These are phyloP conservation scores for Tephrocybe sp. DNA, from an alignment of 768 basidiomycete genomes.

Conservation along the genomic window DNA sequence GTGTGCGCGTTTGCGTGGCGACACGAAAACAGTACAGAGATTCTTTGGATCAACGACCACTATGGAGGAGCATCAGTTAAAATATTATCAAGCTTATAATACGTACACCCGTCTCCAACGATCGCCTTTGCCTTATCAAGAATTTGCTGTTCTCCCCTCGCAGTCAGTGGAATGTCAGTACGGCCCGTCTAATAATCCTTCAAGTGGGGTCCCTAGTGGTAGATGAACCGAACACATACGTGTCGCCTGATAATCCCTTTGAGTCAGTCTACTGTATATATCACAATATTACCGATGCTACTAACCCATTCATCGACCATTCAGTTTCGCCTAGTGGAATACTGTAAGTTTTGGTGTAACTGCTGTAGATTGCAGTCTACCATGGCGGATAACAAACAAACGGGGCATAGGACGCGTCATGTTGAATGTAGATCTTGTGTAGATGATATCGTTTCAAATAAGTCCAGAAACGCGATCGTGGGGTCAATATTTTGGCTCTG, in stretches of 20 bases:
- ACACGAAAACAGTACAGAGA: conserved; percentile 74
- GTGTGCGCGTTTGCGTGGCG: conserved; percentile 86
- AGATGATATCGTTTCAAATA: too few relatives aligned
- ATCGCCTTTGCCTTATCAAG: conserved; percentile 60
- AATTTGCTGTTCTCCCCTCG: conserved; percentile 71
- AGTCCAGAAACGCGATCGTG: too few relatives aligned
- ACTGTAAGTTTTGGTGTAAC: background rate
- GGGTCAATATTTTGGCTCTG: too few relatives aligned
- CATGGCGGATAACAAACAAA: conserved; percentile 80
- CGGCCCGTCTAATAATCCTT: conserved; percentile 66
- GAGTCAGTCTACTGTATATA: background rate
- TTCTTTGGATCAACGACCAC: conserved; percentile 80
- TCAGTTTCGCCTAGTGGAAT: conserved; percentile 77
- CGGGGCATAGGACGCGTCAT: conserved; percentile 64
- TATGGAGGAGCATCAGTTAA: conserved; percentile 26
- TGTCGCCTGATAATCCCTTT: conserved; percentile 49
- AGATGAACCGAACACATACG: conserved; percentile 35
- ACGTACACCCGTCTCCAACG: conserved; percentile 79
- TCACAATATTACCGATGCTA: conserved; percentile 3
- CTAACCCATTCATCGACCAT: conserved; percentile 86
- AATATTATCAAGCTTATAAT: background rate
- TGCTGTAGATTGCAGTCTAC: conserved; percentile 27
- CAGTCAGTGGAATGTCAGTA: conserved; percentile 86
- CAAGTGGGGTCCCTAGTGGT: background rate
- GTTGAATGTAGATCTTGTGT: too few relatives aligned